Conservation (phyloP, 306 rosid species). For the Quercus glauca region DNA sequence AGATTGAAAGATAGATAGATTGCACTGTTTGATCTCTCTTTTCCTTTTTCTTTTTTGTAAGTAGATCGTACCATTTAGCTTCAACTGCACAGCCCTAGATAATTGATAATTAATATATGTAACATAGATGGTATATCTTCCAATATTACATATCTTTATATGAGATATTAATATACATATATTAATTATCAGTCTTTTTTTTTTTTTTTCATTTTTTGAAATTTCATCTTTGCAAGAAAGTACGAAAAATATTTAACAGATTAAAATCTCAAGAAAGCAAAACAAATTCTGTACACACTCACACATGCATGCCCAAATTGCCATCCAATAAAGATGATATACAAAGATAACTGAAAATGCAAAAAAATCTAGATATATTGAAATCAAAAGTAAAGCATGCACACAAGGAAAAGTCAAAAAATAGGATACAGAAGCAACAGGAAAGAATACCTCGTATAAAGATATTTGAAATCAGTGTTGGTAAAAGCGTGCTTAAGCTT, state of each 20-base stretch:
- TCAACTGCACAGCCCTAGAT: too few relatives aligned
- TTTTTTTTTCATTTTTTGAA: not conserved
- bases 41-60: too few relatives aligned
- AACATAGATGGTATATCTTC: too few relatives aligned
- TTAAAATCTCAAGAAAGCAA: not conserved
- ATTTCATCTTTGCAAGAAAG: not conserved
- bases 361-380: not conserved
- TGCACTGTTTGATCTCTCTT: not conserved
- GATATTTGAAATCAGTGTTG: conserved; percentile 48
- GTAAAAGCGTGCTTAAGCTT: too few relatives aligned
- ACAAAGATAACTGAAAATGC: not conserved
- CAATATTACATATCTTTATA: too few relatives aligned
- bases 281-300: not conserved
- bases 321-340: not conserved
- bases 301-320: not conserved
- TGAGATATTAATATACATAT: too few relatives aligned
- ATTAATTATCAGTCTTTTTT: too few relatives aligned
- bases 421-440: conserved; percentile 13
- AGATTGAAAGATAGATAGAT: not conserved
- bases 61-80: too few relatives aligned
- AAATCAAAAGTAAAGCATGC: too few relatives aligned
- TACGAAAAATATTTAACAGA: not conserved
- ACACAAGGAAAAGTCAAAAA: not conserved
- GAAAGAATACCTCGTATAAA: conserved; percentile 64
- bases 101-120: too few relatives aligned